Conservation (phyloP, 2,329 filamentous ascomycete species). For the Alternaria alternata region DNA sequence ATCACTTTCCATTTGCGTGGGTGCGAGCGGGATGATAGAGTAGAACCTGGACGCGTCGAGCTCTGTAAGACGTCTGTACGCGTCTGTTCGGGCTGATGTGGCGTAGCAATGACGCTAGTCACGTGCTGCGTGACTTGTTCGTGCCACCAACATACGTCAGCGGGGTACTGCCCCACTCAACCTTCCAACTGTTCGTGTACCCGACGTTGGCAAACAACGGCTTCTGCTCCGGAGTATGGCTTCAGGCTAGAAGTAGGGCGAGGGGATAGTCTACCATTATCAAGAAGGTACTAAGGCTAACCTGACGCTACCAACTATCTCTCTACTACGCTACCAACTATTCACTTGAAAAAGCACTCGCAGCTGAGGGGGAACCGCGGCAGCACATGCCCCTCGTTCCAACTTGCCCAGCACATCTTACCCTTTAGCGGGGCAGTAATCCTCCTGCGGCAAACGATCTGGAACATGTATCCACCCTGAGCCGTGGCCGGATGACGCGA, state of each 20-base stretch:
- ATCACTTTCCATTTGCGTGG: background rate
- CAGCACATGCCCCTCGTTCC: constrained; percentile 3
- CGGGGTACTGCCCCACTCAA: constrained; percentile 14
- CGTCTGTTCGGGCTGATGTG: background rate
- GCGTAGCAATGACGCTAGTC: constrained; percentile 23
- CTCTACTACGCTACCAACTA: background rate
- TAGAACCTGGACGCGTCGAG: background rate
- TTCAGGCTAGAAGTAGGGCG: background rate
- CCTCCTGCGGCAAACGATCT: background rate
- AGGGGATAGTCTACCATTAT: background rate
- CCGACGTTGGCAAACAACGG: background rate
- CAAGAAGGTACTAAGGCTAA: background rate
- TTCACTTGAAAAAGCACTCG: background rate
- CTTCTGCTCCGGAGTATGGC: background rate
- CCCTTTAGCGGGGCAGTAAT: constrained; percentile 19
- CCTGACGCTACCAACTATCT: background rate
- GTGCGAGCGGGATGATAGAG: background rate
- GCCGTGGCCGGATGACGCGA: constrained; percentile 31
- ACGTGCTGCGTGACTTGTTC: constrained; percentile 27
- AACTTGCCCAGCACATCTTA: constrained; percentile 3
- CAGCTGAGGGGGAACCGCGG: background rate
- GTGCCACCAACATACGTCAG: constrained; percentile 25
- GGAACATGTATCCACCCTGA: constrained; percentile 17
- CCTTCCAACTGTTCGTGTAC: background rate
- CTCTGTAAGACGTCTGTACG: background rate